Conservation (phyloP, 2,329 filamentous ascomycete genomes). For the Claviceps maximensis region DNA sequence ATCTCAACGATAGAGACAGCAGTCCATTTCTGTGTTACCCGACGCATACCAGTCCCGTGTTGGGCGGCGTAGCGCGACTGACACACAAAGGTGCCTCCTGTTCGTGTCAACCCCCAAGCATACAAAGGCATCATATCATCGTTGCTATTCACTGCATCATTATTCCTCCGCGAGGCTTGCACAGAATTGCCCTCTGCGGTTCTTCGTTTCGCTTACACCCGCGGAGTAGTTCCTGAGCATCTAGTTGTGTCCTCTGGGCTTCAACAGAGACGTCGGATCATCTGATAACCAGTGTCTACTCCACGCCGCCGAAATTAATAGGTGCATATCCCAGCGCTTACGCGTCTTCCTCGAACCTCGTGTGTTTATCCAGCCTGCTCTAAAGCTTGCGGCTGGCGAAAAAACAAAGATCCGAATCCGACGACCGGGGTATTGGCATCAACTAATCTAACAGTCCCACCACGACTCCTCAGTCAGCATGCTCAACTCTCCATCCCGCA, state of each 20-base stretch:
- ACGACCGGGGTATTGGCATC: conserved; percentile 1
- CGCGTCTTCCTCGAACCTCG: neutral
- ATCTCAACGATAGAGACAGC: neutral
- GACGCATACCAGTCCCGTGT: conserved; percentile 4
- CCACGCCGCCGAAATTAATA: too few relatives aligned
- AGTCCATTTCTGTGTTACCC: neutral
- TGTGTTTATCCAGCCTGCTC: neutral
- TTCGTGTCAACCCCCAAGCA: neutral
- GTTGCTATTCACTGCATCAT: neutral
- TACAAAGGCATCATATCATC: neutral
- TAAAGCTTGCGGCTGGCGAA: neutral
- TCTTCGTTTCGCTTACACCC: neutral
- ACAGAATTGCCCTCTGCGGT: neutral
- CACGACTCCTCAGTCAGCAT: conserved; percentile 10
- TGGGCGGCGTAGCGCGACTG: neutral
- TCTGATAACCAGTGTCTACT: neutral
- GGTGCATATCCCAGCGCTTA: too few relatives aligned
- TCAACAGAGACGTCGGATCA: neutral
- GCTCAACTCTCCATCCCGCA: conserved; percentile 10
- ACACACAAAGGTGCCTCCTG: neutral
- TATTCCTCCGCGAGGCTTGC: neutral
- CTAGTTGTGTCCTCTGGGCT: neutral
- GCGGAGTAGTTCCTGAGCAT: neutral
- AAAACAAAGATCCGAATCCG: neutral
- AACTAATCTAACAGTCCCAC: conserved; percentile 9